phyloP scores from a whole-genome alignment of 768 basidiomycete genomes.

The Amyloporia xantha region DNA sequence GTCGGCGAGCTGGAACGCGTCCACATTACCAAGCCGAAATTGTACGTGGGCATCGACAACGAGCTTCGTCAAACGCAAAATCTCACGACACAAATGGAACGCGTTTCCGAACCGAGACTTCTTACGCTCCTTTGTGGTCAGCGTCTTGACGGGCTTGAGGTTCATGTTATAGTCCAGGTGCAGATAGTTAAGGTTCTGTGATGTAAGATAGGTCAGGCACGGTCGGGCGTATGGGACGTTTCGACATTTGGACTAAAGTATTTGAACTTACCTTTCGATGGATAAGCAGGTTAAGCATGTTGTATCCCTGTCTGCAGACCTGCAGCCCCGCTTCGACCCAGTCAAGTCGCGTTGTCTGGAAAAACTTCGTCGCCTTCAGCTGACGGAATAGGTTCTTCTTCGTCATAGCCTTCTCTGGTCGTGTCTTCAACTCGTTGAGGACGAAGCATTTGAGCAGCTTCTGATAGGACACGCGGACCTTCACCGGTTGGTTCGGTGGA shows the following conservation, averaged over 20 bases:
- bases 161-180: conserved; percentile 99
- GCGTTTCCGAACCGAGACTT: conserved; percentile 99
- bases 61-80: conserved; percentile 93
- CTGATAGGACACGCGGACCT: conserved; percentile 98
- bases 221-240: too few relatives aligned
- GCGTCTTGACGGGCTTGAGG: conserved; percentile 93
- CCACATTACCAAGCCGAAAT: conserved; percentile 96
- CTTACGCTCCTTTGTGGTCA: conserved; percentile 99
- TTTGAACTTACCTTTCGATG: conserved; percentile 76
- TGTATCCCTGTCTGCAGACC: conserved; percentile 98
- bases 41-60: conserved; percentile 99
- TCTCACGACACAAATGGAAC: conserved; percentile 97
- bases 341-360: conserved; percentile 95
- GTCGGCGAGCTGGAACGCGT: conserved; percentile 98
- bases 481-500: conserved; percentile 92
- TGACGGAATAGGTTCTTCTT: conserved; percentile 97
- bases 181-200: conserved; percentile 82
- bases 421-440: conserved; percentile 85
- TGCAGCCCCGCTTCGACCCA: conserved; percentile 99
- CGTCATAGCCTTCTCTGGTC: conserved; percentile 92
- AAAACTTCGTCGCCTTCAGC: conserved; percentile 98
- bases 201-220: too few relatives aligned
- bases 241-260: too few relatives aligned
- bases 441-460: conserved; percentile 95
- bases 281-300: conserved; percentile 97